A percentile compares a stretch with the other conserved stretches of the same genome.
These are phyloP conservation scores for Chlorella sp. DNA, from an alignment of 139 green algal genomes.

Conservation along the genomic window DNA sequence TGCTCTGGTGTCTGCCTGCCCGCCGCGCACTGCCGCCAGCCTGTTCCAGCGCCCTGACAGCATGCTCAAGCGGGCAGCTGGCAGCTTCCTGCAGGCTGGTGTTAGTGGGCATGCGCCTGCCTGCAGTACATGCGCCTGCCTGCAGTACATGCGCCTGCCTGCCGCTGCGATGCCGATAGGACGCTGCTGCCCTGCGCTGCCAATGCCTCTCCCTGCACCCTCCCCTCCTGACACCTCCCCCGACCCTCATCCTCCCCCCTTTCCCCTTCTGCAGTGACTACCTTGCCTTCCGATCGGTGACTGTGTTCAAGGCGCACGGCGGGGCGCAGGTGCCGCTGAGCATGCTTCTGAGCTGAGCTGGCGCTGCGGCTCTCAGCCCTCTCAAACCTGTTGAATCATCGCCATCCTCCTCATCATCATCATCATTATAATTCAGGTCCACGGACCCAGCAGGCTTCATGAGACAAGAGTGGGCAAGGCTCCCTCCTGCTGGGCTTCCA, in stretches of 20 bases:
- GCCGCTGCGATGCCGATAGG: too few relatives aligned
- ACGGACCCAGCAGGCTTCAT: too few relatives aligned
- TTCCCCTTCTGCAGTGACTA: background rate
- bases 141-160: too few relatives aligned
- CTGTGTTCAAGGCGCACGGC: slow-evolving; percentile 8
- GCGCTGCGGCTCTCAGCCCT: background rate
- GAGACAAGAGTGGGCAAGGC: too few relatives aligned
- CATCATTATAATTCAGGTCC: too few relatives aligned
- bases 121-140: too few relatives aligned
- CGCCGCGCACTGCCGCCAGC: background rate
- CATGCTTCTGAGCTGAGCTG: slow-evolving; percentile 2
- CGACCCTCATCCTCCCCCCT: background rate
- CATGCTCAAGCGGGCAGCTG: too few relatives aligned
- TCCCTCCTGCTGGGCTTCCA: background rate
- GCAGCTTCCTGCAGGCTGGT: too few relatives aligned
- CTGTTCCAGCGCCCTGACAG: background rate
- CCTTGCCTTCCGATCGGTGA: background rate
- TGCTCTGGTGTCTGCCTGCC: background rate
- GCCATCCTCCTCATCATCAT: too few relatives aligned
- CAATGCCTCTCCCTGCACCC: background rate
- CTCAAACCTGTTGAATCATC: too few relatives aligned
- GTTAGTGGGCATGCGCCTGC: too few relatives aligned
- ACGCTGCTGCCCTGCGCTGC: too few relatives aligned
- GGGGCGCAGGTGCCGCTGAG: background rate
- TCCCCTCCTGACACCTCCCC: background rate